Percentiles rank a stretch among this genome's conserved stretches.
Evolutionary conservation across 257 asterid genomes (phyloP).

Genomic region (Eucommia ulmoides): DNA sequence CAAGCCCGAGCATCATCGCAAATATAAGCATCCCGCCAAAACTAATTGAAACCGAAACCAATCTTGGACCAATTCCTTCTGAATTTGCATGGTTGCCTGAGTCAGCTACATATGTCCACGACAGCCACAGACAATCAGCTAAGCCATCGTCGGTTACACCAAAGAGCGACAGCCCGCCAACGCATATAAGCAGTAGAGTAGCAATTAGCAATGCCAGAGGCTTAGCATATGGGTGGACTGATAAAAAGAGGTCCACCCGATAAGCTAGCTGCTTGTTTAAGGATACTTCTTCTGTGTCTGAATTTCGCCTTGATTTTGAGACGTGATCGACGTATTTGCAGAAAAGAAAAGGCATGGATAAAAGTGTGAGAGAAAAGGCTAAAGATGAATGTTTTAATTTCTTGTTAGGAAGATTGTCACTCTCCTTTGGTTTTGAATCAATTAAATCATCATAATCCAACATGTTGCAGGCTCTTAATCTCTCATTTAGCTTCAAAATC

Average conservation of each 20-base stretch:
- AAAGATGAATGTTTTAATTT: slow-evolving; percentile 45
- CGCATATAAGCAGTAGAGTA: slow-evolving; percentile 56
- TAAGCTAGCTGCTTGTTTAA: slow-evolving; percentile 72
- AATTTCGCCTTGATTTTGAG: slow-evolving; percentile 43
- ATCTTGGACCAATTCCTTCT: slow-evolving; percentile 63
- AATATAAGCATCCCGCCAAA: slow-evolving; percentile 94
- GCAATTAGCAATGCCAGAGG: slow-evolving; percentile 72
- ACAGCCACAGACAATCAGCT: slow-evolving; percentile 75
- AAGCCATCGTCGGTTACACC: slow-evolving; percentile 69
- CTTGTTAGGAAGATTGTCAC: slow-evolving; percentile 19
- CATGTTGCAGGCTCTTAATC: slow-evolving; percentile 34
- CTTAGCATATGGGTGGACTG: slow-evolving; percentile 76
- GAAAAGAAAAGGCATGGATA: slow-evolving; percentile 54
- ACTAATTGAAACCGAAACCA: slow-evolving; percentile 69
- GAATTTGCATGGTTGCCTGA: slow-evolving; percentile 79
- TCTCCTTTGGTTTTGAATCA: slow-evolving; percentile 17
- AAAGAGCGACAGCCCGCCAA: slow-evolving; percentile 74
- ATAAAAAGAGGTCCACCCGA: slow-evolving; percentile 59
- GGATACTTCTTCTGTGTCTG: slow-evolving; percentile 53
- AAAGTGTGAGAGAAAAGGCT: slow-evolving; percentile 32
- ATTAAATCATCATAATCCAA: slow-evolving; percentile 24
- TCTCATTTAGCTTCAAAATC: slow-evolving; percentile 37
- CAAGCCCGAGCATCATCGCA: slow-evolving; percentile 96
- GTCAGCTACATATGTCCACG: slow-evolving; percentile 81
- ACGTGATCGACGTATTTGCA: slow-evolving; percentile 53